Evolutionary conservation across 192 early-diverging fungal species (phyloP).

Genomic region (Rhizoclosmatium sp.): DNA sequence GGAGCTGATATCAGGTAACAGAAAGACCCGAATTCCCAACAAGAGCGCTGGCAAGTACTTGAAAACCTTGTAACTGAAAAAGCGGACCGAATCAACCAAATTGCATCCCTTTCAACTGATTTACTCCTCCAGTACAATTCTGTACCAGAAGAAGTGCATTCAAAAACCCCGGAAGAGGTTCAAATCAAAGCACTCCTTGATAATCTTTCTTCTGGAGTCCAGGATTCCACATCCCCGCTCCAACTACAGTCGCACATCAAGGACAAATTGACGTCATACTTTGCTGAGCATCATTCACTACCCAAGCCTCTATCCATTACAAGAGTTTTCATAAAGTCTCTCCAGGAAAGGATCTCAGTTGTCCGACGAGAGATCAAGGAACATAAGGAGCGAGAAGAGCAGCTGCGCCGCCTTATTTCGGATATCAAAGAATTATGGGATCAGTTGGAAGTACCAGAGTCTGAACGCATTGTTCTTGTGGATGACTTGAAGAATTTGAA

Average conservation of each 20-base stretch:
- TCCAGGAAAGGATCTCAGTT: not conserved
- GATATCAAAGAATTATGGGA: slow-evolving; percentile 49
- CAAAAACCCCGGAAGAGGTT: not conserved
- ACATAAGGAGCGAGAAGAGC: slow-evolving; percentile 7
- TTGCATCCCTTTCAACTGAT: not conserved
- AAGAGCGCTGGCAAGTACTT: not conserved
- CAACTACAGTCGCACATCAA: not conserved
- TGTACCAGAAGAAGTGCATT: not conserved
- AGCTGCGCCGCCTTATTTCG: slow-evolving; percentile 19
- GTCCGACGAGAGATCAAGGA: not conserved
- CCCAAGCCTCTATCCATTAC: slow-evolving; percentile 7
- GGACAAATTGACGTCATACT: not conserved
- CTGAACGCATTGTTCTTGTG: slow-evolving; percentile 19
- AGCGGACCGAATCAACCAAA: not conserved
- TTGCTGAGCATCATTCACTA: not conserved
- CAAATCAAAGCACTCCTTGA: not conserved
- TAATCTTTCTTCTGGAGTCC: not conserved
- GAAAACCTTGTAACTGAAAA: slow-evolving; percentile 10
- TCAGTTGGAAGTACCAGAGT: slow-evolving; percentile 26
- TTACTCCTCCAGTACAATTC: not conserved
- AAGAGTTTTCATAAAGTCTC: not conserved
- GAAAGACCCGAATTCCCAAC: not conserved
- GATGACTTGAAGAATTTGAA: slow-evolving; percentile 15
- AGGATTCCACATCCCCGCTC: not conserved
- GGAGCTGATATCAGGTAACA: not conserved